Base-by-base conservation (phyloP, 331 rosid species). In the Malus hybrid region DNA sequence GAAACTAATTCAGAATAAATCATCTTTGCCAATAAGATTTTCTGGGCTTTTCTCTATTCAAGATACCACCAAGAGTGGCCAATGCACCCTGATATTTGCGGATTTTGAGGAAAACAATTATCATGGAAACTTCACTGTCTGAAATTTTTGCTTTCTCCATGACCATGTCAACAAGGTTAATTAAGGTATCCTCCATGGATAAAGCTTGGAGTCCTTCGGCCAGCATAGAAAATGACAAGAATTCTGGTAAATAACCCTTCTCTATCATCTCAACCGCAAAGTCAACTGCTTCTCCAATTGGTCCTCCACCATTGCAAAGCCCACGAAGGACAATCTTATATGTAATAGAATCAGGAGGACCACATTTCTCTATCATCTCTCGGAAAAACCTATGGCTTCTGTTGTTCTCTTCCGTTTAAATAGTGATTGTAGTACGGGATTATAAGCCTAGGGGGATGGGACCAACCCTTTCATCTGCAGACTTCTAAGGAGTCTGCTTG, bases 221-320 rank as follows among this genome's bases (percentile, higher is more conserved):
- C 84, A 93, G 88, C 83, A 86, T 79, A 73, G 72, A 69, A 56
- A 93, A 93, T 2, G 97, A 84, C 19, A 88, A 72, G 77, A 85
- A 75, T 70, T 91, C 97, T 0, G 98, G 98, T 73, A 91, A 50
- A 18, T 70, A 58, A 39, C 96, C 97, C 71, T 78, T 87, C 71
- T 82, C 97, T 74, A 84, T 79, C 96, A 91, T 91, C 86, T 93
- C 98, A 63, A 86, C 64, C 1, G 82, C 81, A 64, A 93, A 93
- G 79, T 93, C 92, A 73, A 90, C 92, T 16, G 97, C 96, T 80
- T 93, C 97, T 68, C 87, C 83, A 52, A 91, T 91, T 4, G 93
- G 86, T 44, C 98, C 97, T 69, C 98, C 96, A 13, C 98, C 89
- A 22, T 88, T 91, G 80, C 97, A 91, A 50, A 93, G 93, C 68